Percentiles rank a stretch among this genome's conserved stretches.
phyloP scores from a whole-genome alignment of 805 yeast genomes.

The Saturnispora hagleri region DNA sequence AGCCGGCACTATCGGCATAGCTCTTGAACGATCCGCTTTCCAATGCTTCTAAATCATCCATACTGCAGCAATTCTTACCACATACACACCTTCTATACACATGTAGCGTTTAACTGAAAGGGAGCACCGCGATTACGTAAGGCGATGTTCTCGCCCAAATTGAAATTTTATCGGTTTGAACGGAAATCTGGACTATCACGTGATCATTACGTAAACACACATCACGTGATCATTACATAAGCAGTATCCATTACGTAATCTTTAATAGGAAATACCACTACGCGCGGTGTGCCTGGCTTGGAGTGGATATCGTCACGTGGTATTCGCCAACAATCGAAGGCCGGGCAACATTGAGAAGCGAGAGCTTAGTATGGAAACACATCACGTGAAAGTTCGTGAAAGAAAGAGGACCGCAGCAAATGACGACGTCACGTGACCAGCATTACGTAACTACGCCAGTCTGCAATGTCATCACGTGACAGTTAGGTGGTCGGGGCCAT shows the following conservation, averaged over 20 bases:
- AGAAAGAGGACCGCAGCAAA: background rate
- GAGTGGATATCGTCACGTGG: background rate
- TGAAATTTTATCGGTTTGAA: no score
- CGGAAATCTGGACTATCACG: no score
- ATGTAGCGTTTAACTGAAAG: background rate
- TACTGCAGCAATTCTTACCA: background rate
- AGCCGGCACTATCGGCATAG: background rate
- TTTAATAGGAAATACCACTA: no score
- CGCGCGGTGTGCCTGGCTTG: no score
- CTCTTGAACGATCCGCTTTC: slow-evolving; percentile 4
- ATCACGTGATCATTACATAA: background rate
- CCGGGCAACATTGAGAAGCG: background rate
- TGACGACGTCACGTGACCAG: no score
- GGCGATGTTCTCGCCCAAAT: no score
- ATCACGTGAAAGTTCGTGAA: background rate
- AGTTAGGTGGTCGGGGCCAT: no score
- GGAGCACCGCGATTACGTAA: background rate
- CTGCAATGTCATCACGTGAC: background rate
- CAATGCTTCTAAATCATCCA: slow-evolving; percentile 6
- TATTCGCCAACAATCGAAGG: background rate
- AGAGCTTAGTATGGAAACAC: background rate
- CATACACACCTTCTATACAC: background rate
- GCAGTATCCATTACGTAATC: background rate
- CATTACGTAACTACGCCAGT: no score
- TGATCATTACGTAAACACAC: no score